Base-by-base conservation (phyloP, 2,329 filamentous ascomycete genomes). In the Sporothrix inflata region DNA sequence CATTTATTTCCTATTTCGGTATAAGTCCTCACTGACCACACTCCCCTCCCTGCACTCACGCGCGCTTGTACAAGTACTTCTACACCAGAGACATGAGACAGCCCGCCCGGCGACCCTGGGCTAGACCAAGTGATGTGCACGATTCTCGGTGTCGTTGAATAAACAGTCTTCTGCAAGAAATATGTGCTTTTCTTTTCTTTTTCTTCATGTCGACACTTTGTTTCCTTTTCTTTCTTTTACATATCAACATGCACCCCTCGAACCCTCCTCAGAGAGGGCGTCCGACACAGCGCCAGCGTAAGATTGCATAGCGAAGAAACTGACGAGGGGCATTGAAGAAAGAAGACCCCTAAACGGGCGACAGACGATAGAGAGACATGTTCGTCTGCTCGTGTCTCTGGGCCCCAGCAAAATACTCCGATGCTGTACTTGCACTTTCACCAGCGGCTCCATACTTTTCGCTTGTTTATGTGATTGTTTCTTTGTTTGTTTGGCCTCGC, bases 1-100 rank as follows among this genome's bases (percentile, higher is more conserved):
- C 19, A 4, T 34, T n/a, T 51, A n/a, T 51, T 53, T 57, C 51
- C 49, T 57, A 30, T 69, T 68, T 68, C 19, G 60, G 65, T 68
- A 51, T 53, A 68, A 68, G 65, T 40, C 63, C 11, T 8, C 19
- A 7, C 16, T 3, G 27, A 19, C 19, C 57, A 57, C 55, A 14
- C 19, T n/a, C 16, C 34, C 34, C 16, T 63, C 34, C 57, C 34
- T 42, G 21, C 27, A 53, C 21, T 9, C 21, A 6, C 49, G 12
- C 49, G 49, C 49, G 12, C 21, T 30, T 1, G 42, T 16, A 47
- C 42, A 16, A 16, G 30, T 34, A 34, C 30, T 47, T 47, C 12
- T 14, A 47, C 14, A 8, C 55, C 8, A 3, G 8, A 14, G 1
- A 63, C 12, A 19, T 65, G 38, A 65, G 60, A 65, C 60, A 65